Conservation (phyloP, 495 filamentous ascomycete genomes). For the Penicillium herquei region DNA sequence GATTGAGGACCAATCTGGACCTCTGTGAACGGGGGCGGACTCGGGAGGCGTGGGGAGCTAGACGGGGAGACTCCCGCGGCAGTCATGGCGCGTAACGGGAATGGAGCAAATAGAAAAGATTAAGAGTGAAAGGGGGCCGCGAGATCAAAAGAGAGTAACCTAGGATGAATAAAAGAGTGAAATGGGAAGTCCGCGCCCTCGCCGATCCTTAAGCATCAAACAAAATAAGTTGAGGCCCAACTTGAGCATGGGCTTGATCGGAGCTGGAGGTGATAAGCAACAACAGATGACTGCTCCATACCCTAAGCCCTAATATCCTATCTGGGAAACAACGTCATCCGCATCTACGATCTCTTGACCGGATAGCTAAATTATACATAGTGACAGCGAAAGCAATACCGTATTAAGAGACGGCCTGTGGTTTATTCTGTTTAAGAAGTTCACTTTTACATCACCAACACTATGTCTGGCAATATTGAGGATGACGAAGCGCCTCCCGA, state of each 20-base stretch:
- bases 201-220: conserved; percentile 5
- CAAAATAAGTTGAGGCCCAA: conserved; percentile 12
- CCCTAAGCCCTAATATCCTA: conserved; percentile 43
- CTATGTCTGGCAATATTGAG: conserved; percentile 48
- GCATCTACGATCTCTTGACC: conserved; percentile 30
- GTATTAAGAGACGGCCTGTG: not conserved
- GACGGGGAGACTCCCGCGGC: conserved; percentile 62
- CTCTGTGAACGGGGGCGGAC: conserved; percentile 85
- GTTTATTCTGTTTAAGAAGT: not conserved
- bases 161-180: conserved; percentile 20
- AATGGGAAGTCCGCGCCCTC: conserved; percentile 19
- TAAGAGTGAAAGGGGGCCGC: conserved; percentile 8
- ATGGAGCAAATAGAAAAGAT: not conserved
- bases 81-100: conserved; percentile 38
- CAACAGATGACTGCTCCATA: conserved; percentile 30
- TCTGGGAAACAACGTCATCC: conserved; percentile 42
- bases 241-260: conserved; percentile 1
- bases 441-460: not conserved
- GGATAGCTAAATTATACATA: not conserved
- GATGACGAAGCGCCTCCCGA: conserved; percentile 74
- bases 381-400: not conserved
- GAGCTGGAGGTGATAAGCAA: conserved; percentile 18
- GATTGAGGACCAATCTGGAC: conserved; percentile 86
- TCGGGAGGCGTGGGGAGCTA: conserved; percentile 82
- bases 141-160: conserved; percentile 23